A percentile compares a stretch with the other conserved stretches of the same genome.
These are phyloP conservation scores for button mushroom (Agaricus bisporus) DNA, from an alignment of 768 basidiomycete genomes.

Conservation along the genomic window DNA sequence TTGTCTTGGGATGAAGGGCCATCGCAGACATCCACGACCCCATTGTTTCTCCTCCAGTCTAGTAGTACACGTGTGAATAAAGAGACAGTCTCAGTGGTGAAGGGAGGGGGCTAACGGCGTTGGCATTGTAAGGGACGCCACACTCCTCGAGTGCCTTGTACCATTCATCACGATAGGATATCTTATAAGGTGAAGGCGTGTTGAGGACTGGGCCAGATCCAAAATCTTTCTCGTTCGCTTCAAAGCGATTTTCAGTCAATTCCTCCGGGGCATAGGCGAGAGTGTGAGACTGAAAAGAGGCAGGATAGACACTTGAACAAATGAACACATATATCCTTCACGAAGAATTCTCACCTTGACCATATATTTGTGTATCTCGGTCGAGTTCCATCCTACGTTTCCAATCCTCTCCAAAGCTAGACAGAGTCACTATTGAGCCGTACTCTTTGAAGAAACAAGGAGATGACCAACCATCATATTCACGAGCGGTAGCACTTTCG, in stretches of 20 bases:
- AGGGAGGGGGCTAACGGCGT: constrained; percentile 7
- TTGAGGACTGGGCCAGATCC: constrained; percentile 16
- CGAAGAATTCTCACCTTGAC: constrained; percentile 7
- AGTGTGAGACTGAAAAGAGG: constrained; percentile 12
- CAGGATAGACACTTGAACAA: background rate
- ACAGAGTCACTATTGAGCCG: background rate
- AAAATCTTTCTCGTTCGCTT: constrained; percentile 3
- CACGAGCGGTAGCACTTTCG: constrained; percentile 12
- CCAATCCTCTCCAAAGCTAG: constrained; percentile 15
- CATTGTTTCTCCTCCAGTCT: constrained; percentile 15
- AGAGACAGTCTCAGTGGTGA: background rate
- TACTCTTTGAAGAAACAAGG: background rate
- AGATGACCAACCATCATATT: constrained; percentile 12
- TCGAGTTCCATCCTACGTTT: constrained; percentile 13
- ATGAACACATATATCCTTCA: background rate
- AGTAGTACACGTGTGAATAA: background rate
- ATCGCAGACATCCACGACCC: constrained; percentile 12
- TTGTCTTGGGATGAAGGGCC: constrained; percentile 13
- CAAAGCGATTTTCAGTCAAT: background rate
- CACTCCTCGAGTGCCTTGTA: constrained; percentile 10
- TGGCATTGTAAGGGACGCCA: constrained; percentile 14
- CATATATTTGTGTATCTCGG: constrained; percentile 13
- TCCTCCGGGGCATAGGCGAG: constrained; percentile 3
- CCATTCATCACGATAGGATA: background rate
- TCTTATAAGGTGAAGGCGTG: constrained; percentile 8